Evolutionary conservation across 2,329 filamentous ascomycete genomes (phyloP), one percentile per base, ranked within the genome.

Genomic region (Aureobasidium sp.): DNA sequence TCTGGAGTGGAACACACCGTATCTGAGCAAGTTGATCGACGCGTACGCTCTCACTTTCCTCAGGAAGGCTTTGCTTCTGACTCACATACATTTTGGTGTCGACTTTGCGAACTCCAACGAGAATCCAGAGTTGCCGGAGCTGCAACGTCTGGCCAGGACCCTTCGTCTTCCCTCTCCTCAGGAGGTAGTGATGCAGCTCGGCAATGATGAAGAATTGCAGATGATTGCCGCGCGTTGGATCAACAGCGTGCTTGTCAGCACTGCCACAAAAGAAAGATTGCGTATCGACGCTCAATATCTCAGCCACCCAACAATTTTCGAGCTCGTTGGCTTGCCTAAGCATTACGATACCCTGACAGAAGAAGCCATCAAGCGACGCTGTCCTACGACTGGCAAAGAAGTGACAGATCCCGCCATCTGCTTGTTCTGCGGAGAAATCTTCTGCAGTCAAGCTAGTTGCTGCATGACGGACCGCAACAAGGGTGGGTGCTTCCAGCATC

Each of bases 391-490:
- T 1, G 91, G 91, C 66, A 95, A 94, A 72, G 93, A 97, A 68
- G 78, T 99, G 56, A 88, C 87, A 2, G 95, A 99, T 73, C 91
- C 94, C 0, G 90, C 89, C 66, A 84, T 99, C 41, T 99, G 94
- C 71, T 82, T 99, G 42, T 91, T 97, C 77, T 99, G 94, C 71
- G 93, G 94, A 37, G 91, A 92, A n/a, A 90, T 99, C 44, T 93
- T 97, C 75, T 99, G 94, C 76, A 91, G 89, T 11, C 94, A 99
- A 78, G 91, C 89, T 49, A 88, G 92, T 51, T 99, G 94, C 77
- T 99, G 94, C 73, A 85, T 90, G 70, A 86, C 86, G 68, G 80
- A 85, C 64, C 84, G 83, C 62, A 76, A 66, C 73, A 58, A 78
- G 73, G 92, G 92, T 49, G 92, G 95, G 36, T 93, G 90, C 66